These are phyloP conservation scores for Flaveria ramosissima DNA, from an alignment of 129 eudicot genomes.

Conservation along the genomic window DNA sequence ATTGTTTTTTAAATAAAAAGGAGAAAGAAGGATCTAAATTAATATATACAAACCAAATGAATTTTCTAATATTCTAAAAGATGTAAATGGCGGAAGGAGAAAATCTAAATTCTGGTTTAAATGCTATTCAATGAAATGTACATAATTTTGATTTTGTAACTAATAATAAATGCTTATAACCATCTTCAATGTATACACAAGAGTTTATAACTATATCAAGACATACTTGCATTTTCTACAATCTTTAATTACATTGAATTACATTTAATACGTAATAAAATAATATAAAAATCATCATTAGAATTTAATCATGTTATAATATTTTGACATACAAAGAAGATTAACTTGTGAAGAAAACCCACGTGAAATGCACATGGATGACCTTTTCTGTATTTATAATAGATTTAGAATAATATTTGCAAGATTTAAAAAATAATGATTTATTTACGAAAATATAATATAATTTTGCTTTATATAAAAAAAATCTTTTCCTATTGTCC, in stretches of 20 bases:
- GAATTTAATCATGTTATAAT: neutral
- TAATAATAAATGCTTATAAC: neutral
- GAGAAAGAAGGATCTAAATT: too few relatives aligned
- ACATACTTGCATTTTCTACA: neutral
- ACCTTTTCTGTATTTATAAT: neutral
- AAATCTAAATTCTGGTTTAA: neutral
- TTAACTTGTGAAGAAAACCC: neutral
- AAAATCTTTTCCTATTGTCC: neutral
- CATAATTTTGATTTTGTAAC: neutral
- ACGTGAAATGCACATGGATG: conserved; percentile 5
- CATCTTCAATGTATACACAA: neutral
- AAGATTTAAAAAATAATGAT: neutral
- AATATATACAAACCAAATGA: too few relatives aligned
- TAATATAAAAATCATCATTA: neutral
- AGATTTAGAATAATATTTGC: neutral
- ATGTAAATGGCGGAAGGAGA: too few relatives aligned
- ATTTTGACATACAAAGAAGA: neutral
- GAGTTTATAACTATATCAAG: neutral
- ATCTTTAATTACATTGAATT: neutral
- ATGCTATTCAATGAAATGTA: neutral
- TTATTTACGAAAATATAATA: neutral
- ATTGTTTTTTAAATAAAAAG: too few relatives aligned
- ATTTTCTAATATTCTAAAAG: too few relatives aligned
- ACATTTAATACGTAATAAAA: neutral
- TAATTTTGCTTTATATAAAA: neutral